phyloP scores from a whole-genome alignment of 2,329 filamentous ascomycete genomes.

The Huntiella moniliformis region DNA sequence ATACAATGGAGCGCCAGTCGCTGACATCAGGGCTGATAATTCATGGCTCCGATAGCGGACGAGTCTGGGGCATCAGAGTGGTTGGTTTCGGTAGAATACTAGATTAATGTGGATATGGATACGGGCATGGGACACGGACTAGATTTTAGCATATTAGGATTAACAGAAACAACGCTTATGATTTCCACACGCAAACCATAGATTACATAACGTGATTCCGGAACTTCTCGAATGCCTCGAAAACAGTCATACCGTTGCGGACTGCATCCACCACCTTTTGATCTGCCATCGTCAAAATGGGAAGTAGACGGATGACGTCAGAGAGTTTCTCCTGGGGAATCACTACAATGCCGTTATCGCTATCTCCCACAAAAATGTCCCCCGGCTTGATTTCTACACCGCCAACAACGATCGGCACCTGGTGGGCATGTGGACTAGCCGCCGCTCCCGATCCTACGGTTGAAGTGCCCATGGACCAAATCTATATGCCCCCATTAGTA shows the following conservation, averaged over 20 bases:
- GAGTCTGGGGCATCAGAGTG: constrained; percentile 1
- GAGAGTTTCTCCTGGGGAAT: constrained; percentile 43
- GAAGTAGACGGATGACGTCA: constrained; percentile 41
- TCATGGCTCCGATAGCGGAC: constrained; percentile 11
- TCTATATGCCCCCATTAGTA: constrained; percentile 16
- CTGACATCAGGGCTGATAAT: constrained; percentile 10
- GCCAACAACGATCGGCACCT: constrained; percentile 26
- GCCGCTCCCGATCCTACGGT: constrained; percentile 38
- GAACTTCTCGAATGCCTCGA: constrained; percentile 36
- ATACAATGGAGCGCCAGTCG: constrained; percentile 5
- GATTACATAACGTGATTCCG: background rate
- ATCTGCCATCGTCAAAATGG: constrained; percentile 31
- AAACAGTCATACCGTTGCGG: constrained; percentile 38
- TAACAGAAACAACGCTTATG: too few species aligned
- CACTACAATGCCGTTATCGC: constrained; percentile 48
- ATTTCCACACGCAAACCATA: too few species aligned
- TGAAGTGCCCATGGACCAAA: constrained; percentile 38
- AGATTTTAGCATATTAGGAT: too few species aligned
- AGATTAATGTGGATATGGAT: too few species aligned
- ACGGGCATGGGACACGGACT: too few species aligned
- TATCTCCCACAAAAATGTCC: constrained; percentile 53
- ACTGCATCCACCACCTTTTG: constrained; percentile 47
- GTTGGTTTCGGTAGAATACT: constrained; percentile 1
- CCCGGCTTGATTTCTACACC: constrained; percentile 29
- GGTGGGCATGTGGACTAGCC: constrained; percentile 35